Base-by-base conservation (phyloP, 805 yeast genomes). In the Pichia occidentalis region DNA sequence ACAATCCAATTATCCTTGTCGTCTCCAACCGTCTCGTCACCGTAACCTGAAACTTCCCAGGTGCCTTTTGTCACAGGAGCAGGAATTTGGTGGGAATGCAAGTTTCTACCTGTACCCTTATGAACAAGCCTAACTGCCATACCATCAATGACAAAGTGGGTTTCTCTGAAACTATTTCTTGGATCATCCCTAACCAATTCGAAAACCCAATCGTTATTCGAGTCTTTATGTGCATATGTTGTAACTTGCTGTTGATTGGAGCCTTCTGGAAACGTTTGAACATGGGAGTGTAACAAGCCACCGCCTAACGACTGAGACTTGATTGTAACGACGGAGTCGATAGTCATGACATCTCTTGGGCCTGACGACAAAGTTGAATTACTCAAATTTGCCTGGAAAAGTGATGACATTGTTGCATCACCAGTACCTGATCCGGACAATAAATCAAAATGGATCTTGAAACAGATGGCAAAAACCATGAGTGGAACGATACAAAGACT, bases 181-280 rank as follows among this genome's bases (percentile, higher is more conserved):
- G 53, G 54, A 26, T 67, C 64, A 7, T 63, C 70, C 57, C 83
- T 68, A 21, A 68, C 70, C 52, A 80, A 70, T 49, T 81, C 80
- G 49, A 86, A 66, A 21, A 70, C 52, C 83, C 95, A 88, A 38
- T 82, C 75, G 58, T 90, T 92, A 62, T 92, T 90, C 37, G 70
- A 63, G 61, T 92, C 97, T 53, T 85, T 85, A 61, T 76, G 86
- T n/a, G 90, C 87, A 59, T 92, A 92, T 12, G 90, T 83, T n/a
- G 98, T 92, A 36, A 92, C 70, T 61, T 92, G 99, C 59, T 87
- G 95, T 63, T 92, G 97, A 45, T 75, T 75, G 1, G 96, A 85
- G 3, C 97, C 97, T 44, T 77, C 86, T 10, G 98, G 98, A 56
- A 81, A 92, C 7, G 68, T 56, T 54, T 84, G 92, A 12, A 67